Conservation (phyloP, 305 asterid species). For the Solanum hybrid region DNA sequence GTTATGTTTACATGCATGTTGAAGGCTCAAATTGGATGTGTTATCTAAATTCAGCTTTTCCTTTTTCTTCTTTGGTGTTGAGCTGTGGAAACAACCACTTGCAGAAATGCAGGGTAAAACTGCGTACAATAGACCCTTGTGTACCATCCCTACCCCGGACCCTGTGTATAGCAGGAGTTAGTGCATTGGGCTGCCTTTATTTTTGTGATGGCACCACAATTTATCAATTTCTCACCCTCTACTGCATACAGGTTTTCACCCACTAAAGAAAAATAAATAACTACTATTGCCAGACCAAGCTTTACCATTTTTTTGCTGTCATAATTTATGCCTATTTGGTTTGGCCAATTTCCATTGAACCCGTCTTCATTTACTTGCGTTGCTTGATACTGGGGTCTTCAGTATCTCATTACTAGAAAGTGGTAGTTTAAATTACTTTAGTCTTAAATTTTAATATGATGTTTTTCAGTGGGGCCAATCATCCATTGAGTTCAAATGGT, state of each 20-base stretch:
- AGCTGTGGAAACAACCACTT: neutral
- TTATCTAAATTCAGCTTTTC: neutral
- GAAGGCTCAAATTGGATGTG: neutral
- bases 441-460: neutral
- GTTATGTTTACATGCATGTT: neutral
- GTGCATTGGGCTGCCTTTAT: neutral
- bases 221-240: neutral
- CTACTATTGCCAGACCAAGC: neutral
- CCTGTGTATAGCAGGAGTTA: neutral
- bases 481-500: neutral
- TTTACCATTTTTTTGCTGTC: neutral
- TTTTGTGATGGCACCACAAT: neutral
- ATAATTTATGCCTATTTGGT: neutral
- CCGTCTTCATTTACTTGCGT: neutral
- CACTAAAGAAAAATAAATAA: too few species aligned
- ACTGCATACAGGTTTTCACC: neutral
- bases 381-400: neutral
- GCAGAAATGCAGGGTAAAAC: neutral
- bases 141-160: neutral
- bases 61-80: neutral
- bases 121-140: neutral
- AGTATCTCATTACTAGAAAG: neutral
- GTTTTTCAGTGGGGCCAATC: neutral
- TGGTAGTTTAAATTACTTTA: neutral
- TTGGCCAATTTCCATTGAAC: neutral